Conservation (phyloP, 163 green algal genomes). For the Volvox carteri region DNA sequence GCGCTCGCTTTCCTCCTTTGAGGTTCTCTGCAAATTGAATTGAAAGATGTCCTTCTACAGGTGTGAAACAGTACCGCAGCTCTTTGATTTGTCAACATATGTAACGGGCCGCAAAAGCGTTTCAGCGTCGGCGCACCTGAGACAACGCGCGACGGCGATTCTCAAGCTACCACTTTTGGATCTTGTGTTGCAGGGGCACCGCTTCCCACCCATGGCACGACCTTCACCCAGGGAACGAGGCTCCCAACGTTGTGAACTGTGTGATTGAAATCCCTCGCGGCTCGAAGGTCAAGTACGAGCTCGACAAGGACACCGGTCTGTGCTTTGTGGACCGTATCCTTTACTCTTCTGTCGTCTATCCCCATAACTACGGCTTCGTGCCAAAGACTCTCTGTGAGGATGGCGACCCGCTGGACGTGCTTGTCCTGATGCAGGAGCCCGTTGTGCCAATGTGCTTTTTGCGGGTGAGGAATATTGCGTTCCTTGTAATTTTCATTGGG, state of each 20-base stretch:
- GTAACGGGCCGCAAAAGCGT: neutral
- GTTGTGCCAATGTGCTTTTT: slow-evolving; percentile 95
- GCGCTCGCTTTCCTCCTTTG: neutral
- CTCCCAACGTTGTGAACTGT: slow-evolving; percentile 77
- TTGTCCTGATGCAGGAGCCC: slow-evolving; percentile 97
- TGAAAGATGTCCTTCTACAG: slow-evolving; percentile 56
- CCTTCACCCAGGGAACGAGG: slow-evolving; percentile 81
- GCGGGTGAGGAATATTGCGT: slow-evolving; percentile 60
- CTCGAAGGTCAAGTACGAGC: slow-evolving; percentile 94
- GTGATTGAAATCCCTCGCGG: slow-evolving; percentile 93
- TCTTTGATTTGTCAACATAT: neutral
- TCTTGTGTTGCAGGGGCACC: slow-evolving; percentile 46
- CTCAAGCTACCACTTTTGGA: neutral
- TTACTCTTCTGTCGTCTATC: slow-evolving; percentile 96
- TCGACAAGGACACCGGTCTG: slow-evolving; percentile 93
- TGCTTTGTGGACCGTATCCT: slow-evolving; percentile 95
- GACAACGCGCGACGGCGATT: neutral
- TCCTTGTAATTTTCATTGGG: neutral
- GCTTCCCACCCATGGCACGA: slow-evolving; percentile 82
- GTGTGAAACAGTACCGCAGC: neutral
- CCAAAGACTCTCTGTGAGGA: slow-evolving; percentile 91
- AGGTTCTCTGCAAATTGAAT: neutral
- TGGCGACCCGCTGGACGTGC: slow-evolving; percentile 94
- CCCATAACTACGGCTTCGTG: slow-evolving; percentile 95
- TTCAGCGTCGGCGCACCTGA: neutral